Conservation (phyloP, 257 asterid genomes). For the Coffea canephora region DNA sequence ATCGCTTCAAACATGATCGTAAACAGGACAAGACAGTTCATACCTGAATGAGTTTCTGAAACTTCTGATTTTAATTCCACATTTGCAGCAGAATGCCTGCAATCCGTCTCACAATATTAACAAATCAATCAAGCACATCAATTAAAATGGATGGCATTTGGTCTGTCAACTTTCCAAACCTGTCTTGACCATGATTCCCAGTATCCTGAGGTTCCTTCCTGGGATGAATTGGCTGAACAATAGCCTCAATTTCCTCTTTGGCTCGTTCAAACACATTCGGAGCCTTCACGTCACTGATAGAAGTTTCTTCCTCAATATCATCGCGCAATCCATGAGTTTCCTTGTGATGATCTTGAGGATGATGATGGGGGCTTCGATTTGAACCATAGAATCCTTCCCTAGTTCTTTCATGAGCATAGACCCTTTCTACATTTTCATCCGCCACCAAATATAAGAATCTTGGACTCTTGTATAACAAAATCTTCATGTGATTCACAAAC, state of each 20-base stretch:
- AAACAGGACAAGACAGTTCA: constrained; percentile 3
- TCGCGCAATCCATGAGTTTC: constrained; percentile 73
- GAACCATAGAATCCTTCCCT: constrained; percentile 44
- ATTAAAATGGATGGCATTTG: neutral
- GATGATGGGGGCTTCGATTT: constrained; percentile 27
- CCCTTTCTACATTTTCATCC: constrained; percentile 42
- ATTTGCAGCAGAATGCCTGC: constrained; percentile 39
- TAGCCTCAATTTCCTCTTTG: constrained; percentile 76
- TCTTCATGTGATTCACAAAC: too few relatives aligned
- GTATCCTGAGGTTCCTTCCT: constrained; percentile 39
- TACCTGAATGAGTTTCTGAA: constrained; percentile 43
- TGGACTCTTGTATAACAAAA: neutral
- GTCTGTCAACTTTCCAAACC: constrained; percentile 25
- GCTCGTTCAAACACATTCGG: constrained; percentile 79
- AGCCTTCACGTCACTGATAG: constrained; percentile 59
- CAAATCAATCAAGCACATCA: neutral
- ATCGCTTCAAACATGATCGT: neutral
- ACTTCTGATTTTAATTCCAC: constrained; percentile 26
- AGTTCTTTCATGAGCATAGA: constrained; percentile 44
- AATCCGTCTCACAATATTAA: constrained; percentile 14
- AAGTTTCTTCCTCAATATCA: constrained; percentile 54
- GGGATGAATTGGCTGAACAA: constrained; percentile 56
- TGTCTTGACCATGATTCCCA: constrained; percentile 17
- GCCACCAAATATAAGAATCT: constrained; percentile 10
- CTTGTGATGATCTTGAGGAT: constrained; percentile 44